Base-by-base conservation (phyloP, 1,284 basidiomycete genomes). In the Marasmius fiardii region DNA sequence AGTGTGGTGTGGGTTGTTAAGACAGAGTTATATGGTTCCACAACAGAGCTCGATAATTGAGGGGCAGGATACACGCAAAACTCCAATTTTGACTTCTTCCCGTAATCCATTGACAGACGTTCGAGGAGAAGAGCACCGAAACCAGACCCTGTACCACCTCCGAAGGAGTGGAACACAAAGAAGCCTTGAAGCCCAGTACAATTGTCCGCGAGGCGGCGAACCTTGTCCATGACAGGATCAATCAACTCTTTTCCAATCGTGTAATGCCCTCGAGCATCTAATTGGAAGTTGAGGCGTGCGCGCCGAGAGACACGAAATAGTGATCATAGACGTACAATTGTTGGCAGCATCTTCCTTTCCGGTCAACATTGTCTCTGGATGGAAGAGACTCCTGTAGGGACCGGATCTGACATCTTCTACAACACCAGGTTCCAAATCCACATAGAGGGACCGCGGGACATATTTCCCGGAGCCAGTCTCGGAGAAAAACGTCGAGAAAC, bases 131-230 rank as follows among this genome's bases (percentile, higher is more conserved):
- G 89, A 53, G 97, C 95, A 71, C 97, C 97, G 73, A 99, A 98
- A 67, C 97, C 97, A 61, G 97, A 99, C 68, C 97, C 97, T 65
- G 96, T 99, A 74, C 97, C 97, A 74, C 97, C 97, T 71, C 97
- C 97, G 69, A 98, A 98, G 45, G 97, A 99, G 81, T 99, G 97
- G 87, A 99, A 99, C 69, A 99, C 94, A 72, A 99, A 99, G 86
- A 99, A 99, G 65, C 97, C 96, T 76, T 99, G 97, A 45, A 99
- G 88, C 71, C 97, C 97, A 45, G 89, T 88, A 81, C 95, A 98
- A 78, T 96, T 97, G 77, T 99, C 97, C 57, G 96, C 93, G 62
- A 99, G 87, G 66, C 93, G 90, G 69, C 97, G 92, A 63, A 98
- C 80, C 73, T 91, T 95, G 77, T 99, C 97, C 85, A 98, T 93